A percentile compares a stretch with the other conserved stretches of the same genome.
These are phyloP conservation scores for Penicillium sp. DNA, from an alignment of 2,329 filamentous ascomycete species.

Conservation along the genomic window DNA sequence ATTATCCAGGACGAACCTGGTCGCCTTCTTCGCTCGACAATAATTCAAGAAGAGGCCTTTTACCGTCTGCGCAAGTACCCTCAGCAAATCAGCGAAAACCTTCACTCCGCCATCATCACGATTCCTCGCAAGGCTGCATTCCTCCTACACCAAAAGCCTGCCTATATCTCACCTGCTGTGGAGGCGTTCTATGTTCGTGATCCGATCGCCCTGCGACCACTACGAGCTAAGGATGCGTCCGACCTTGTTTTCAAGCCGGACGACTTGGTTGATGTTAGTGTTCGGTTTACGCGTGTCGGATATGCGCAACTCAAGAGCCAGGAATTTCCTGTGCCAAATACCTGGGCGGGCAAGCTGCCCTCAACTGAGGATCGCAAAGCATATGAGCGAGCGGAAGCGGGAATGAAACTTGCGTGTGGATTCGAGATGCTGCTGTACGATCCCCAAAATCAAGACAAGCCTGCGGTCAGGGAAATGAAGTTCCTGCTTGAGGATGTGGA, in stretches of 20 bases:
- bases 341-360: constrained; percentile 50
- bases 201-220: constrained; percentile 67
- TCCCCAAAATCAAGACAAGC: constrained; percentile 65
- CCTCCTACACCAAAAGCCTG: constrained; percentile 71
- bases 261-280: constrained; percentile 76
- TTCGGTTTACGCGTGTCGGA: constrained; percentile 81
- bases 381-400: constrained; percentile 58
- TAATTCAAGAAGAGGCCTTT: constrained; percentile 85
- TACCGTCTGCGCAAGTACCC: constrained; percentile 85
- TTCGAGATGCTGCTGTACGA: constrained; percentile 81
- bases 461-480: constrained; percentile 69
- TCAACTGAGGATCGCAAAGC: constrained; percentile 45
- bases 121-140: constrained; percentile 80
- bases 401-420: constrained; percentile 86
- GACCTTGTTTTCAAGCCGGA: constrained; percentile 66
- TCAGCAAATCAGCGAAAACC: constrained; percentile 65
- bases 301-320: constrained; percentile 91
- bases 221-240: constrained; percentile 57
- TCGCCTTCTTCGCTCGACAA: constrained; percentile 66
- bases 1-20: constrained; percentile 58
- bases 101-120: constrained; percentile 71
- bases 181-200: constrained; percentile 94
- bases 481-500: constrained; percentile 73
- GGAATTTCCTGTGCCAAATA: constrained; percentile 65
- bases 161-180: constrained; percentile 75